phyloP scores from a whole-genome alignment of 116 monocot genomes.

The Dioscorea cayenensis region DNA sequence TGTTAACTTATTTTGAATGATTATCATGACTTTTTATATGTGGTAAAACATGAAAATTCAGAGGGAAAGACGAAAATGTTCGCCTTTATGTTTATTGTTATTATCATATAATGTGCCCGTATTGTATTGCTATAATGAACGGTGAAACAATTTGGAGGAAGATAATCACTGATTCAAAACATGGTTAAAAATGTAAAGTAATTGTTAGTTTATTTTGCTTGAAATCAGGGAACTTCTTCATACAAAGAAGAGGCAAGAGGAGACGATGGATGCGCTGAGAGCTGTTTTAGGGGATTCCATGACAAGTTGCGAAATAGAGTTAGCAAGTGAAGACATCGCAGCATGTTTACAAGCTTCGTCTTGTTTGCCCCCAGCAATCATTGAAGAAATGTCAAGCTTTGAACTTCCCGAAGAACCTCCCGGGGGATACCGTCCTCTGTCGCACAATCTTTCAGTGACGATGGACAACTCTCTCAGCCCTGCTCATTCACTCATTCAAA shows the following conservation, averaged over 20 bases:
- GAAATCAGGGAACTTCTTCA: constrained; percentile 61
- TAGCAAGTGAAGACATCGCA: constrained; percentile 29
- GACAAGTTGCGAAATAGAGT: constrained; percentile 65
- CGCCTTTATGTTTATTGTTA: no score
- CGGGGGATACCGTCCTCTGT: constrained; percentile 2
- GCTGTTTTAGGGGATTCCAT: constrained; percentile 57
- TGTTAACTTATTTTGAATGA: no score
- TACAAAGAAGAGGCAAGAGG: constrained; percentile 62
- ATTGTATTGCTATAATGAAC: no score
- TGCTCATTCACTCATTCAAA: constrained; percentile 68
- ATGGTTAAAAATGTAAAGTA: no score
- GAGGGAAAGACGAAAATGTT: no score
- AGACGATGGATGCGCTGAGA: constrained; percentile 47
- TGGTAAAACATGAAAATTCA: no score
- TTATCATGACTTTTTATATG: no score
- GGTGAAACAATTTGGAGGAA: no score
- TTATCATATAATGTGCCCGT: no score
- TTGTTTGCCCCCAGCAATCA: constrained; percentile 30
- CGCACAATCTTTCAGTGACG: constrained; percentile 29
- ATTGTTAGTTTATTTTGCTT: not conserved
- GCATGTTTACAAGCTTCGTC: constrained; percentile 34
- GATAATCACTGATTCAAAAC: no score
- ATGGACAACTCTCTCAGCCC: constrained; percentile 81
- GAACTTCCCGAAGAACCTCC: constrained; percentile 39
- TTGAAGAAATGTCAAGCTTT: constrained; percentile 49